Conservation (phyloP, 306 rosid genomes). For the Sesbania bispinosa region DNA sequence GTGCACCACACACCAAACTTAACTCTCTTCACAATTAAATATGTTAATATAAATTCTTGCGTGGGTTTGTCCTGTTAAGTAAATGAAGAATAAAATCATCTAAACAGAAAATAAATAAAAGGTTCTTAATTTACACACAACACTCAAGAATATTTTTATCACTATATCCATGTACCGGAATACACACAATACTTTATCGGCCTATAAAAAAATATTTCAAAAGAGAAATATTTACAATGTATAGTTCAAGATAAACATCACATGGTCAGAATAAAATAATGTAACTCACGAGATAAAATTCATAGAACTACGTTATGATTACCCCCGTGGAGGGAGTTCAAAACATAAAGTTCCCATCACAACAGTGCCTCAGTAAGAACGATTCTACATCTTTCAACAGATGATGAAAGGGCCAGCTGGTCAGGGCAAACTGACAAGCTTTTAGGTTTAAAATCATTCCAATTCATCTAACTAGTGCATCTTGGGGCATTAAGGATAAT, state of each 20-base stretch:
- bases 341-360: no score
- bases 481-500: background rate
- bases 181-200: no score
- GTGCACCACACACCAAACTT: background rate
- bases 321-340: no score
- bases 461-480: background rate
- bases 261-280: no score
- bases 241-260: no score
- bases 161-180: constrained; percentile 2
- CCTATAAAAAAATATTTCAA: no score
- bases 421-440: background rate
- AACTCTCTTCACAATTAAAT: background rate
- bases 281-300: no score
- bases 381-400: no score
- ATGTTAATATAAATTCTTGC: background rate
- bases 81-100: background rate
- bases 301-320: no score
- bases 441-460: background rate
- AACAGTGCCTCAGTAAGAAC: no score
- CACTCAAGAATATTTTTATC: background rate
- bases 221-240: no score
- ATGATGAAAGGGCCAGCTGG: background rate
- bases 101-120: background rate
- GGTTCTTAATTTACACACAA: background rate
- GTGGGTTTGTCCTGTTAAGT: background rate